Evolutionary conservation across 306 rosid genomes (phyloP), one percentile per base, ranked within the genome.

Genomic region (Prunus padus): DNA sequence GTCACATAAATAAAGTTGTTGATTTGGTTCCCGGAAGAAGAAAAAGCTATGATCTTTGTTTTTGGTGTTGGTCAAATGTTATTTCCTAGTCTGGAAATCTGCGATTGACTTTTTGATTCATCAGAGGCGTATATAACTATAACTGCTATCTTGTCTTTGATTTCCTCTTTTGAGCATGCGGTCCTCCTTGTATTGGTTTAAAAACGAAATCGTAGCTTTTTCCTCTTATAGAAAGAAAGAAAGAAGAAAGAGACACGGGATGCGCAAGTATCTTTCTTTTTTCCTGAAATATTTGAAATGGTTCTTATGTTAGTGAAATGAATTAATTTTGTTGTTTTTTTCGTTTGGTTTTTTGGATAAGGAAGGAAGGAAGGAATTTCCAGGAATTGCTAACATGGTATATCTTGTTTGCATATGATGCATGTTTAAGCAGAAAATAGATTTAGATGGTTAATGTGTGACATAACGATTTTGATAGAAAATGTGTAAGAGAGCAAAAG

Each of bases 1-100:
- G 73, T 25, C 22, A 40, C 67, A 22, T 72, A 8, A 72, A 56
- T 72, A 8, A 72, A 56, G 56, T 72, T 72, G 16, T 22, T 40
- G 26, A 23, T 57, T 72, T 72, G 76, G 40, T 57, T 40, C 23
- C 26, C 5, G 12, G 7, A 20, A 0, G 3, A 72, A 16, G 4
- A 59, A 45, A 44, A 60, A 45, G 77, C 19, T 19, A 7, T 8
- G 15, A 59, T 59, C 69, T 73, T 73, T 73, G n/a, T 60, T 11
- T 19, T 8, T 28, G 7, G 77, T 26, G 45, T 18, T 50, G 68
- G 68, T 45, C 30, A 19, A 23, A 44, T 23, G 49, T 42, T 44
- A 22, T 73, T 73, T 14, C 69, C 59, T n/a, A 25, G 44, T 73
- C 26, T 25, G 68, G 59, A 59, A 73, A 11, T 16, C 64, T 0